Evolutionary conservation across 495 filamentous ascomycete genomes (phyloP), one percentile per base, ranked within the genome.

Genomic region (Hypoxylon fragiforme): DNA sequence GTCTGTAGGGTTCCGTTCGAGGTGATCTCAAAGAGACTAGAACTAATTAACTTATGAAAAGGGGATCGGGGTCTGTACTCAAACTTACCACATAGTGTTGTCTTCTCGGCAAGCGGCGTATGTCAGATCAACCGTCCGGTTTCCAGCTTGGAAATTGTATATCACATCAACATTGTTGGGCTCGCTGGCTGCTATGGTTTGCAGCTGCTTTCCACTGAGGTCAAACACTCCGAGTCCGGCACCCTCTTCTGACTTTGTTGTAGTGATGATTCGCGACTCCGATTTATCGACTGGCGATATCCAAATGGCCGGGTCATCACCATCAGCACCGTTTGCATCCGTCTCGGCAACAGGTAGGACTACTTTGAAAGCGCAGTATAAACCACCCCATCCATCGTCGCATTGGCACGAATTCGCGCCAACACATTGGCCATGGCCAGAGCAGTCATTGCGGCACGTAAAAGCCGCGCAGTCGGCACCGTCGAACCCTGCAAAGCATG

Each of bases 81-180:
- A 2, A 36, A 54, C 53, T 7, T 58, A 70, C 65, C 68, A 67
- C 13, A 70, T 26, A 0, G 68, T 73, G 19, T 71, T 63, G 37
- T 72, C 68, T 21, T 48, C 47, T 20, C 68, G 58, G 39, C 70
- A 72, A 47, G 63, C 68, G 13, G 68, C 68, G 30, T 63, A 69
- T 5, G 50, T 53, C 24, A 72, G 37, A 53, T 71, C 66, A 7
- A 63, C 44, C 1, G 43, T 55, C 19, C 58, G 54, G 30, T 61
- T 57, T 15, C 63, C 57, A 36, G 53, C 53, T 26, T 51, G 47
- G 43, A 71, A 68, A n/a, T 47, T 47, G 43, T 71, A 72, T 43
- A 73, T 65, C 3, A 70, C 59, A 55, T 73, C 70, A 1, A 71
- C 64, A 16, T 73, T 73, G 21, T 73, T 66, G 7, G 71, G 71